Base-by-base conservation (phyloP, 2,329 filamentous ascomycete species). In the Claviceps pusilla region DNA sequence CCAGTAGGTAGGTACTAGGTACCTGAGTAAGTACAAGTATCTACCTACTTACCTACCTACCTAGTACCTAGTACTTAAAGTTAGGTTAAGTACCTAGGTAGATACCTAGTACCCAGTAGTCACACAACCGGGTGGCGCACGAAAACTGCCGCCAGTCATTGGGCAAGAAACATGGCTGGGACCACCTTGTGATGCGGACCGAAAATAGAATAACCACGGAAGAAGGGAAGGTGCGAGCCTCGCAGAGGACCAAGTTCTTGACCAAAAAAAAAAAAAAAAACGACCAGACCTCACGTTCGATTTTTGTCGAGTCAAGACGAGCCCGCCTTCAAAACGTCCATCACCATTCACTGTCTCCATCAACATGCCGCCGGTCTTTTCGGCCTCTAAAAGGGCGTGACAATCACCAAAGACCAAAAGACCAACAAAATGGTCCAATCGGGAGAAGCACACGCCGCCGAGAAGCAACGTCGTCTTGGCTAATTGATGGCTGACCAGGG, bases 121-220 rank as follows among this genome's bases (percentile, higher is more conserved):
- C 24, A 24, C 24, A 24, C 24, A 24, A 24, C 24, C 24, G 24
- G 14, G 31, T 37, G 31, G 31, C 33, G 31, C 29, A 49, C 7
- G 9, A 49, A 24, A 9, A 24, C 16, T 9, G 9, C 29, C 31
- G 16, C 57, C 57, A 57, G 54, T 58, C 45, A 55, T 5, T 12
- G 24, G 19, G 28, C 10, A 24, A 48, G 35, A 51, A 56, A 50
- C 57, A 52, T 56, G 57, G 53, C 24, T 24, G 24, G 24, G 3
- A 24, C 24, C 24, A 24, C 24, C 24, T 24, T 16, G 39, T 41
- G 6, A 5, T n/a, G 16, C 39, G 16, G n/a, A 3, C 14, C 16
- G 39, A 9, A 41, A n/a, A 16, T 5, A 41, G 39, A 41, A n/a
- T 12, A 41, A 24, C 24, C 24, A 24, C 24, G 24, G 24, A 24